Evolutionary conservation across 495 filamentous ascomycete genomes (phyloP).

Genomic region (Xylaria telfairii): DNA sequence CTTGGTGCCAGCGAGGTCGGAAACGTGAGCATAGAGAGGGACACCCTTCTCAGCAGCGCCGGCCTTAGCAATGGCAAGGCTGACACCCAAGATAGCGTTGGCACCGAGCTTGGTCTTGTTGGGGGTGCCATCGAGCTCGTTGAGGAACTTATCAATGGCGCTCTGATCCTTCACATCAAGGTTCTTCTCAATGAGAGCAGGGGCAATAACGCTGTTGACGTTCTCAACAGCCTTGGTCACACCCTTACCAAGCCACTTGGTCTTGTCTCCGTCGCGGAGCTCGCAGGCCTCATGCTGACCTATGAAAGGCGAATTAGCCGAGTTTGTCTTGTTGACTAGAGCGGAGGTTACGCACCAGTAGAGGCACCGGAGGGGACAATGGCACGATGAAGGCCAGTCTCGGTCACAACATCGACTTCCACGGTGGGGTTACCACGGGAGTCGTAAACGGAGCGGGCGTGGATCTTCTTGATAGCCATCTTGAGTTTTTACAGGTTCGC

Average conservation of each 20-base stretch:
- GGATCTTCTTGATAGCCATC: slow-evolving; percentile 98
- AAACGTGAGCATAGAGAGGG: slow-evolving; percentile 97
- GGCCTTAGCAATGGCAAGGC: slow-evolving; percentile 95
- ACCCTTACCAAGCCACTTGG: slow-evolving; percentile 95
- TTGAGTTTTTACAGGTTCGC: slow-evolving; percentile 3
- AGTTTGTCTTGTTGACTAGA: slow-evolving; percentile 18
- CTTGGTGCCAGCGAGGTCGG: slow-evolving; percentile 98
- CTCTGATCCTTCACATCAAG: slow-evolving; percentile 97
- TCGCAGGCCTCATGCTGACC: slow-evolving; percentile 98
- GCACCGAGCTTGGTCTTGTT: slow-evolving; percentile 99
- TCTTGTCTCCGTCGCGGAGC: slow-evolving; percentile 98
- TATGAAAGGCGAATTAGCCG: slow-evolving; percentile 44
- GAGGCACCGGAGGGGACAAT: slow-evolving; percentile 99
- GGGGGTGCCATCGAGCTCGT: slow-evolving; percentile 90
- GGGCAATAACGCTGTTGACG: slow-evolving; percentile 92
- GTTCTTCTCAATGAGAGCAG: slow-evolving; percentile 88
- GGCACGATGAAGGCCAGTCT: slow-evolving; percentile 95
- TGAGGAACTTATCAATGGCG: slow-evolving; percentile 91
- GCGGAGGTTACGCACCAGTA: slow-evolving; percentile 69
- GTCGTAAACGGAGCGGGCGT: slow-evolving; percentile 99
- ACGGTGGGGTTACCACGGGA: slow-evolving; percentile 98
- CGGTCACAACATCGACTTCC: slow-evolving; percentile 91
- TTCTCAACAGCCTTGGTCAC: slow-evolving; percentile 95
- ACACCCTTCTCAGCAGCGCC: slow-evolving; percentile 98
- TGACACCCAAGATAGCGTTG: slow-evolving; percentile 98